Conservation (phyloP, 2,329 filamentous ascomycete genomes). For the Botrytis fabae region DNA sequence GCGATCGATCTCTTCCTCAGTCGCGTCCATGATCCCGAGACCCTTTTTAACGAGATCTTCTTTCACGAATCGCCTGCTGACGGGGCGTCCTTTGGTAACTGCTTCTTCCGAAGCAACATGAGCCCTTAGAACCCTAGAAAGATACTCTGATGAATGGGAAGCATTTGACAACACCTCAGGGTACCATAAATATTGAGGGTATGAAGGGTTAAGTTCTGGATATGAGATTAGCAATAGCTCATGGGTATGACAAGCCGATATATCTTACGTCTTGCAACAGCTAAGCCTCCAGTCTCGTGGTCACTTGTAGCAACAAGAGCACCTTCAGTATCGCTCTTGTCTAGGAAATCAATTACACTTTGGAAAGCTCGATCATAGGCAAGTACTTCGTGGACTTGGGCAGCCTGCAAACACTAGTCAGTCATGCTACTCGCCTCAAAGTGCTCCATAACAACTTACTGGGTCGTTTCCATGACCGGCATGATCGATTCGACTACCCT, state of each 20-base stretch:
- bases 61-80: slow-evolving; percentile 63
- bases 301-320: slow-evolving; percentile 89
- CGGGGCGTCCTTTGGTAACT: slow-evolving; percentile 35
- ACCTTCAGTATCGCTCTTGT: slow-evolving; percentile 69
- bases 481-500: slow-evolving; percentile 94
- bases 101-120: slow-evolving; percentile 49
- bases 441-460: slow-evolving; percentile 38
- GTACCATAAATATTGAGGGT: slow-evolving; percentile 76
- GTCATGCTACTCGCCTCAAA: neutral
- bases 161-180: slow-evolving; percentile 79
- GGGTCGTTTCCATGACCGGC: slow-evolving; percentile 86
- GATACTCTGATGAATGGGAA: slow-evolving; percentile 70
- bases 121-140: slow-evolving; percentile 60
- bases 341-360: slow-evolving; percentile 80
- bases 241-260: neutral
- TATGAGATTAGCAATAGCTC: slow-evolving; percentile 13
- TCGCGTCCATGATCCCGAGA: slow-evolving; percentile 75
- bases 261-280: slow-evolving; percentile 70
- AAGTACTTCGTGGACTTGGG: slow-evolving; percentile 88
- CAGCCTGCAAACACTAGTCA: slow-evolving; percentile 43
- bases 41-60: slow-evolving; percentile 65
- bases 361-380: slow-evolving; percentile 89
- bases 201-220: slow-evolving; percentile 57
- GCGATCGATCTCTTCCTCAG: slow-evolving; percentile 66
- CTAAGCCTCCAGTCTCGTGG: slow-evolving; percentile 91